Percentiles rank a stretch among this genome's conserved stretches.
Evolutionary conservation across 129 eudicot species (phyloP).

Genomic region (Erigeron canadensis): DNA sequence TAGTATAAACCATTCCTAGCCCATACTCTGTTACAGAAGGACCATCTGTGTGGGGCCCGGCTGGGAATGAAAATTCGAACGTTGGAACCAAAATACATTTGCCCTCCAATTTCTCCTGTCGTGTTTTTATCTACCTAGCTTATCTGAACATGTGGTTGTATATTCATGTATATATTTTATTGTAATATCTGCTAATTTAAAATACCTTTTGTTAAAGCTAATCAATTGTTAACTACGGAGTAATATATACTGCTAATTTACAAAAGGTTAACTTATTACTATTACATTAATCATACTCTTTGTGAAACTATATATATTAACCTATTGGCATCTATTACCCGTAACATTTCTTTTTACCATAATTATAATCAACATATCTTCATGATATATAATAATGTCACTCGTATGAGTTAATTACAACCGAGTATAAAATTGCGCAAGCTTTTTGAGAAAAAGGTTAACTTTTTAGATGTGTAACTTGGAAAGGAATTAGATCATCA

Average conservation of each 20-base stretch:
- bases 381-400: too few relatives aligned
- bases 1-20: constrained; percentile 22
- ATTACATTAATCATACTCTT: too few relatives aligned
- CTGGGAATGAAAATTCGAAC: constrained; percentile 30
- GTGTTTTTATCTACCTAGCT: background rate
- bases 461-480: background rate
- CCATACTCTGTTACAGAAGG: constrained; percentile 35
- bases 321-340: background rate
- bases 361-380: background rate
- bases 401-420: too few relatives aligned
- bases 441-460: too few relatives aligned
- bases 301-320: too few relatives aligned
- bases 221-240: too few relatives aligned
- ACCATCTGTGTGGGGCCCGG: constrained; percentile 21
- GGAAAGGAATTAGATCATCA: background rate
- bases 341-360: background rate
- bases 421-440: too few relatives aligned
- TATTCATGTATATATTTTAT: background rate
- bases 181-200: too few relatives aligned
- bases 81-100: constrained; percentile 25
- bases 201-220: too few relatives aligned
- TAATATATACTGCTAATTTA: too few relatives aligned
- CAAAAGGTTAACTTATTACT: too few relatives aligned
- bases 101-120: constrained; percentile 22
- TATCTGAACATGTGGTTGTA: too few relatives aligned